Conservation (phyloP, 2,329 filamentous ascomycete species). For the Aschersonia sp. region DNA sequence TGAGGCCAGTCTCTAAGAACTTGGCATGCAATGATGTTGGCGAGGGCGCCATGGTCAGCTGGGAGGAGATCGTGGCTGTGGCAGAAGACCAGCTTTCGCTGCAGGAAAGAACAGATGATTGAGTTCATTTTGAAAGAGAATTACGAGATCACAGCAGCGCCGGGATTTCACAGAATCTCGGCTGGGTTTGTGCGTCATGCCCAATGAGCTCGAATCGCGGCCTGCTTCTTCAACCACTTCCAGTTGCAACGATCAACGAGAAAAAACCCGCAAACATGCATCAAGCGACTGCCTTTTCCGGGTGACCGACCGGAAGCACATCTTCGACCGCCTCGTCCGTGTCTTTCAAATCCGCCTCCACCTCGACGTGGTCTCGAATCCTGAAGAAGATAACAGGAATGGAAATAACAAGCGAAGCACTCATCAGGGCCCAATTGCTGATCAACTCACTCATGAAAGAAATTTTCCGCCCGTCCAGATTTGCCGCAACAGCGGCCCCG, state of each 20-base stretch:
- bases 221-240: too few species aligned
- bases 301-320: constrained; percentile 25
- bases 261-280: too few species aligned
- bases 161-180: too few species aligned
- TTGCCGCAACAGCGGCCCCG: constrained; percentile 41
- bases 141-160: too few species aligned
- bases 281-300: background rate
- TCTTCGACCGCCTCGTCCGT: constrained; percentile 72
- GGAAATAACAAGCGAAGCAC: constrained; percentile 60
- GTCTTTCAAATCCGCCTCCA: constrained; percentile 74
- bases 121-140: too few species aligned
- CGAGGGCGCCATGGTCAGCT: constrained; percentile 70
- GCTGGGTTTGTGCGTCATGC: too few species aligned
- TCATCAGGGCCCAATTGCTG: constrained; percentile 58
- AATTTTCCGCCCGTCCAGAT: constrained; percentile 18
- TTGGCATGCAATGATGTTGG: constrained; percentile 79
- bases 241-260: too few species aligned
- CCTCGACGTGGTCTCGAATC: constrained; percentile 65
- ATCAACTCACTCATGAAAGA: constrained; percentile 61
- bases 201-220: too few species aligned
- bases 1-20: constrained; percentile 59
- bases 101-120: background rate
- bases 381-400: constrained; percentile 65
- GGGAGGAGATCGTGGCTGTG: constrained; percentile 55
- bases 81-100: constrained; percentile 39